phyloP scores from a whole-genome alignment of 306 rosid genomes.

The Luffa acutangula region DNA sequence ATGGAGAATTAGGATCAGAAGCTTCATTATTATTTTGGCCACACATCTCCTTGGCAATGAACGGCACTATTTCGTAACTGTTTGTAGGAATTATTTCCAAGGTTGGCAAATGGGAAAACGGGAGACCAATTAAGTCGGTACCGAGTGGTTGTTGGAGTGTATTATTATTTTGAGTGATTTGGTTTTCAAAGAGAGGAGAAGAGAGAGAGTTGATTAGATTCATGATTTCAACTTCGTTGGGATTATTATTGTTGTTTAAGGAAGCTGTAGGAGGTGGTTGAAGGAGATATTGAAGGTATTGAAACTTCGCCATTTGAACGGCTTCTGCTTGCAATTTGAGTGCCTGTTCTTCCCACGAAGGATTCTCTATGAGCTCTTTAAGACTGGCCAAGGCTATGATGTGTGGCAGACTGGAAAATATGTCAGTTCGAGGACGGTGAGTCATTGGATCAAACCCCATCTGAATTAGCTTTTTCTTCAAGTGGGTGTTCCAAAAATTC shows the following conservation, averaged over 20 bases:
- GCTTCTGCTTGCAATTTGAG: constrained; percentile 45
- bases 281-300: constrained; percentile 37
- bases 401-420: constrained; percentile 52
- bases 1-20: constrained; percentile 23
- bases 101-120: constrained; percentile 48
- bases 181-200: constrained; percentile 27
- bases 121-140: constrained; percentile 12
- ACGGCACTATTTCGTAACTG: neutral
- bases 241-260: neutral
- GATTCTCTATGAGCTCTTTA: constrained; percentile 39
- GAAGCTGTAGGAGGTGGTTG: constrained; percentile 21
- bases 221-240: constrained; percentile 21
- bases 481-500: constrained; percentile 57
- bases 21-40: constrained; percentile 11
- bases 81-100: constrained; percentile 19
- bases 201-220: constrained; percentile 25
- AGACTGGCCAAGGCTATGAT: constrained; percentile 58
- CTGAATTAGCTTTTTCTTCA: constrained; percentile 51
- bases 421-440: constrained; percentile 48
- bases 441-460: constrained; percentile 65
- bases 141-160: neutral
- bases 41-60: constrained; percentile 5
- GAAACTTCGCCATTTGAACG: constrained; percentile 42
- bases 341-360: constrained; percentile 40
- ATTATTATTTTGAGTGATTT: neutral